Base-by-base conservation (phyloP, 495 filamentous ascomycete species). In the Tuber borchii region DNA sequence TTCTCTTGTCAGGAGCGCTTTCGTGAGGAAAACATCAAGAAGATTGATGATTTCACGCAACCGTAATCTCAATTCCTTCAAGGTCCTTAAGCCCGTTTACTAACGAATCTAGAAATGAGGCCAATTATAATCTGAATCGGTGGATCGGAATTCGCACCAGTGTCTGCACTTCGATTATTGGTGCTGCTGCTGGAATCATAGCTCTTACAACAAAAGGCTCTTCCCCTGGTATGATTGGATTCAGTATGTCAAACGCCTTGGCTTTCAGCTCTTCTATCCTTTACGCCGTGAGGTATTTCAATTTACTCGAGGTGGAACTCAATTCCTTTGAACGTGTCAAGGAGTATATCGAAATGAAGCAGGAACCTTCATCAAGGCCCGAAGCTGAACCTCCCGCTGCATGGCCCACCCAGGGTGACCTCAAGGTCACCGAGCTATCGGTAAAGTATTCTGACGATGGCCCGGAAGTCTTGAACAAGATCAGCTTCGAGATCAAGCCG, bases 321-420 rank as follows among this genome's bases (percentile, higher is more conserved):
- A 80, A 80, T 48, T 80, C 73, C 34, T 79, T 77, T 10, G 86
- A 89, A 76, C 83, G 87, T 19, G 84, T 88, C 31, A 81, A 86
- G 39, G 87, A 88, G 78, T 89, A 88, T 76, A 84, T 88, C 34
- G 81, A 84, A 26, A 82, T 88, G 40, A 85, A 86, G 45, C 85
- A 84, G 73, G 87, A 89, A 78, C 65, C 61, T 61, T 39, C 69
- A 19, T 37, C 74, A 84, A 85, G 73, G 26, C 34, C 71, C 31
- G 78, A 80, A 45, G 76, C 79, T 46, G 71, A 81, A 61, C 79
- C 79, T 14, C 81, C 86, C 9, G 84, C 84, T 43, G 83, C 83
- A 4, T 87, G 86, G 86, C 86, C 86, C 8, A 83, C 83, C 16
- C 77, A 85, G 34, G 86, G 86, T 19, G 78, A 73, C 71, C 76